A percentile compares a stretch with the other conserved stretches of the same genome.
phyloP scores from a whole-genome alignment of 2,329 filamentous ascomycete species.

The Emericellopsis cladophorae region DNA sequence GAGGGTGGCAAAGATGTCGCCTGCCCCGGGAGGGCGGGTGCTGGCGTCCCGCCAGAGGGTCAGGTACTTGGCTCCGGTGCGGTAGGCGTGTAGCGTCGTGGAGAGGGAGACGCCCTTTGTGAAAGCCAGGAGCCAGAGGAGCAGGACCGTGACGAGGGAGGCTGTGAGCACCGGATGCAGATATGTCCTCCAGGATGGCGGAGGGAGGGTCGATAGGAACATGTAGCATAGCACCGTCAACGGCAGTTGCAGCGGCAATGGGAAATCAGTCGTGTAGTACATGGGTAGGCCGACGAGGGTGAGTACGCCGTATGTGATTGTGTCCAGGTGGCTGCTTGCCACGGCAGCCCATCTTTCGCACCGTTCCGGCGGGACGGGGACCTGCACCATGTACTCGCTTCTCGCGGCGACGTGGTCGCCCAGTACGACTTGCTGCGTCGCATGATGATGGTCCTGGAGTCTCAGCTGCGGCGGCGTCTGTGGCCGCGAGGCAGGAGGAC shows the following conservation, averaged over 20 bases:
- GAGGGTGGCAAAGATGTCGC: constrained; percentile 39
- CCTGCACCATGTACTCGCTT: constrained; percentile 18
- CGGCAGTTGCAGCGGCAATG: constrained; percentile 31
- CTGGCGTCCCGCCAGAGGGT: constrained; percentile 30
- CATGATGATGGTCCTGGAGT: constrained; percentile 12
- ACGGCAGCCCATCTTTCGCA: constrained; percentile 35
- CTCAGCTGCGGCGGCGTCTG: constrained; percentile 12
- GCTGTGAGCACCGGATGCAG: constrained; percentile 47
- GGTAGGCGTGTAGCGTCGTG: constrained; percentile 31
- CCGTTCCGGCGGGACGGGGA: constrained; percentile 27
- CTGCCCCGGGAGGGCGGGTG: constrained; percentile 32
- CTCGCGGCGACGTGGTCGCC: constrained; percentile 6
- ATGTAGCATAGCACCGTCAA: constrained; percentile 41
- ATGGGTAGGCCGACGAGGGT: constrained; percentile 39
- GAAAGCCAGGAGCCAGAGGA: constrained; percentile 39
- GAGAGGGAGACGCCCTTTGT: constrained; percentile 25
- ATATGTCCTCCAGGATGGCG: constrained; percentile 33
- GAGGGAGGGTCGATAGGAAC: constrained; percentile 30
- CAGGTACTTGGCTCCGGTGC: constrained; percentile 38
- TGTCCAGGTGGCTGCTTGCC: constrained; percentile 31
- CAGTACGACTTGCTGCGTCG: background rate
- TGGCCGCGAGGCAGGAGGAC: constrained; percentile 11
- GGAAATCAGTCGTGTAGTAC: constrained; percentile 39
- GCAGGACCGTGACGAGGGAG: constrained; percentile 36
- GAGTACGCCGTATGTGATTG: constrained; percentile 31